Percentiles rank a stretch among this genome's conserved stretches.
These are phyloP conservation scores for Alternaria triticimaculans DNA, from an alignment of 2,329 filamentous ascomycete genomes.

Conservation along the genomic window DNA sequence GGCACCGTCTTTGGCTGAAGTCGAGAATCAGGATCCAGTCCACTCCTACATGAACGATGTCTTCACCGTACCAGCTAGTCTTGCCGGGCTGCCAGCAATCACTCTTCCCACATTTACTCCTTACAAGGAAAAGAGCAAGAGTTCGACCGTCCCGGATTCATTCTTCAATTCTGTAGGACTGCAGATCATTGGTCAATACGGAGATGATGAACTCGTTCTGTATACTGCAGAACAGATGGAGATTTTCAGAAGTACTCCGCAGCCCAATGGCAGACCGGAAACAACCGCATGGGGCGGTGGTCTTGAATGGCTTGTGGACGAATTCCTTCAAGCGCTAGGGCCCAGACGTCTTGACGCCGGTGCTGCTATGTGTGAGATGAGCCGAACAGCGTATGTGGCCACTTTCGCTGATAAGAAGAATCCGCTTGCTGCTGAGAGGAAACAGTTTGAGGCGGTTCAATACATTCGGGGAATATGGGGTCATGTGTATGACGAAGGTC, in stretches of 20 bases:
- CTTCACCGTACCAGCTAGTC: conserved; percentile 91
- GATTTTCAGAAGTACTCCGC: conserved; percentile 4
- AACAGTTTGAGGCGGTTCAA: background rate
- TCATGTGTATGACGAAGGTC: background rate
- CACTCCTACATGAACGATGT: conserved; percentile 91
- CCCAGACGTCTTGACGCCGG: background rate
- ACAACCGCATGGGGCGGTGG: conserved; percentile 22
- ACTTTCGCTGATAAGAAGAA: background rate
- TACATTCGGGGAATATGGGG: background rate
- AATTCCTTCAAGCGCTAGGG: background rate
- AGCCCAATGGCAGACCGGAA: conserved; percentile 6
- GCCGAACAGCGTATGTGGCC: background rate
- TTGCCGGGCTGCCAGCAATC: conserved; percentile 88
- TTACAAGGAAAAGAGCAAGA: conserved; percentile 25
- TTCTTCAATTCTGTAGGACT: conserved; percentile 61
- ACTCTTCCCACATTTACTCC: conserved; percentile 72
- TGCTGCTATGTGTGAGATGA: background rate
- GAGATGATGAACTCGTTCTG: conserved; percentile 72
- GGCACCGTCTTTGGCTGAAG: conserved; percentile 68
- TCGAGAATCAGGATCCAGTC: conserved; percentile 64
- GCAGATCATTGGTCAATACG: conserved; percentile 82
- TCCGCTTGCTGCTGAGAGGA: conserved; percentile 1
- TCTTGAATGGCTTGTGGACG: background rate
- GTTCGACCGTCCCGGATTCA: conserved; percentile 25
- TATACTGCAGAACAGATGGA: conserved; percentile 57